These are phyloP conservation scores for Mycena polygramma DNA, from an alignment of 768 basidiomycete genomes.

Conservation along the genomic window DNA sequence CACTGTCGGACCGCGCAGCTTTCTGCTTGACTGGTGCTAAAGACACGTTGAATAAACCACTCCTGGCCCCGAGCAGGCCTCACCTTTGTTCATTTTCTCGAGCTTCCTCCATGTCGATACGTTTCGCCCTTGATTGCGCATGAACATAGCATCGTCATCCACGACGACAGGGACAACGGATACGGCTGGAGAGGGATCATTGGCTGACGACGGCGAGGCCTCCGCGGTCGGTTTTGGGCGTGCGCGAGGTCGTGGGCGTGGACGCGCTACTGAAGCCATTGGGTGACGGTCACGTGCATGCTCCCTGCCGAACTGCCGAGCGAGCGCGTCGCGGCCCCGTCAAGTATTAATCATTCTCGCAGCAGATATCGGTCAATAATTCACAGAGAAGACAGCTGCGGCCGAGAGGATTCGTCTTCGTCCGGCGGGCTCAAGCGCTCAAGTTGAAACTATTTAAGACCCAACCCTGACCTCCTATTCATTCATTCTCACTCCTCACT, in stretches of 20 bases:
- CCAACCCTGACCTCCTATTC: too few species aligned
- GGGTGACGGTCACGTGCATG: conserved; percentile 17
- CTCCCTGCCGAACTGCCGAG: neutral
- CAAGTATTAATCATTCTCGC: neutral
- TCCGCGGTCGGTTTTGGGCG: conserved; percentile 45
- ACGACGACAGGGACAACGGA: conserved; percentile 45
- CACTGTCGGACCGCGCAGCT: conserved; percentile 39
- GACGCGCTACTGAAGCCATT: conserved; percentile 50
- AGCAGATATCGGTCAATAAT: too few species aligned
- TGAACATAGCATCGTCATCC: conserved; percentile 79
- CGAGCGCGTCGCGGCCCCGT: neutral
- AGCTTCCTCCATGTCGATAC: conserved; percentile 71
- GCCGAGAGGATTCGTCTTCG: too few species aligned
- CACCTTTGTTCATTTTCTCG: conserved; percentile 70
- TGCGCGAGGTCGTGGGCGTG: conserved; percentile 69
- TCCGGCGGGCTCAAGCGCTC: neutral
- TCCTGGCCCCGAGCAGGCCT: conserved; percentile 27
- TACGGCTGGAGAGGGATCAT: conserved; percentile 31
- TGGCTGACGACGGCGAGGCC: conserved; percentile 38
- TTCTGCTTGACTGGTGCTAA: conserved; percentile 27
- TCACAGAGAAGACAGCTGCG: too few species aligned
- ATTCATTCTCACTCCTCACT: too few species aligned
- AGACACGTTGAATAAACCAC: neutral
- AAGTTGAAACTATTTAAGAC: too few species aligned
- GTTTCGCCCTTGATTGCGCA: conserved; percentile 73